Evolutionary conservation across 1,284 basidiomycete genomes (phyloP), one percentile per base, ranked within the genome.

Genomic region (Volvariella volvacea): DNA sequence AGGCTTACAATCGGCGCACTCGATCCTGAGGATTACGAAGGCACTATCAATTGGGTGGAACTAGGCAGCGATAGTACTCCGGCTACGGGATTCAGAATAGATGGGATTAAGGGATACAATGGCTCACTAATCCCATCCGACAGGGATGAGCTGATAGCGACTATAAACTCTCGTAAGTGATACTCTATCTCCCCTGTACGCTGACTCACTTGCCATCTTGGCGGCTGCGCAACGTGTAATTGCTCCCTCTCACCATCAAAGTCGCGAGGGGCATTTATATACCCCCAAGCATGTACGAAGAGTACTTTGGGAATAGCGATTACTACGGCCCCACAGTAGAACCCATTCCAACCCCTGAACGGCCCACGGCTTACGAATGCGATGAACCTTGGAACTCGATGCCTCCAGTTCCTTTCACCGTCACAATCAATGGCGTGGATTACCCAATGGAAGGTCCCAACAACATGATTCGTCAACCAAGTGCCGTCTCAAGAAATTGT

Each of bases 391-490:
- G 12, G 25, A 28, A 28, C 25, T 7, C 34, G 4, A 6, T 36
- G 34, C 19, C 34, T 20, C 34, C 14, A 15, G 34, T 36, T 6
- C 19, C 19, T 20, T 20, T 36, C n/a, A 36, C 34, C 6, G 34
- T 36, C 15, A 36, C 34, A 8, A 36, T 36, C 19, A 36, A 36
- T 15, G 34, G 34, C 7, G 34, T 36, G 7, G 34, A 36, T 15
- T 36, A 36, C n/a, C 34, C 34, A 6, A 36, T 36, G 34, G 34
- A 36, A 16, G 6, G 8, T 6, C n/a, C 34, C 19, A 16, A 36
- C 34, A 36, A 36, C 34, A 36, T 36, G 34, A 36, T 36, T 16
- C 34, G 34, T 16, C 34, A 15, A 36, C 34, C 34, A 36, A 16
- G n/a, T 36, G n/a, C 19, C 8, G 34, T 36, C n/a, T 7, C 34